A percentile compares a stretch with the other conserved stretches of the same genome.
phyloP scores from a whole-genome alignment of 2,329 filamentous ascomycete genomes.

The Davidsoniella virescens region DNA sequence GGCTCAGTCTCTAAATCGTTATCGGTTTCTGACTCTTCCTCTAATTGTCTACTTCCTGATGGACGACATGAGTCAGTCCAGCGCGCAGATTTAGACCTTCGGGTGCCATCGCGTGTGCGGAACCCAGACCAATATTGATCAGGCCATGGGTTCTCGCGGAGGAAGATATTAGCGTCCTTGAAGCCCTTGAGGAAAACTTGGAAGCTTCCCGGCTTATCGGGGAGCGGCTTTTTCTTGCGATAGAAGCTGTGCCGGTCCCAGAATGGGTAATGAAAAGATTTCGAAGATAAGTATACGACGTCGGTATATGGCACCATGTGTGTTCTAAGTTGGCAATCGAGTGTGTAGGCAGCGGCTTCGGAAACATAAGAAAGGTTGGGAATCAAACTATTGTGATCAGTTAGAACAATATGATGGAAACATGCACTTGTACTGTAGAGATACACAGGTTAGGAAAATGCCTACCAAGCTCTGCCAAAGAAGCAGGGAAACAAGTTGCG shows the following conservation, averaged over 20 bases:
- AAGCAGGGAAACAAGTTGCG: conserved; percentile 94
- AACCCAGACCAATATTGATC: conserved; percentile 66
- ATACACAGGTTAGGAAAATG: conserved; percentile 12
- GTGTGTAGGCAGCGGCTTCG: conserved; percentile 89
- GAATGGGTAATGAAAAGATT: conserved; percentile 95
- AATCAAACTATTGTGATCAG: conserved; percentile 45
- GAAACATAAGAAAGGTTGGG: conserved; percentile 96
- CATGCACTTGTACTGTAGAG: conserved; percentile 13
- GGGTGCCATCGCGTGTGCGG: conserved; percentile 43
- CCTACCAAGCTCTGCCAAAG: conserved; percentile 76
- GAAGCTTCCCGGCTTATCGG: conserved; percentile 85
- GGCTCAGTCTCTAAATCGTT: conserved; percentile 24
- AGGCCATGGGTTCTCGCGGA: conserved; percentile 92
- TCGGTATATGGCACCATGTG: conserved; percentile 93
- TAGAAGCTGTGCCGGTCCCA: conserved; percentile 86
- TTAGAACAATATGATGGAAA: neutral
- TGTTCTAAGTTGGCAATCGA: conserved; percentile 78
- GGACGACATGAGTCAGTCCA: conserved; percentile 79
- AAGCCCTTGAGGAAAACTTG: conserved; percentile 95
- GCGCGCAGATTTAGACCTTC: conserved; percentile 44
- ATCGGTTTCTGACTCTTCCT: conserved; percentile 32
- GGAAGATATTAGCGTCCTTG: conserved; percentile 90
- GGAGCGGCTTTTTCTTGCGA: conserved; percentile 70
- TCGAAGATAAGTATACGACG: conserved; percentile 84
- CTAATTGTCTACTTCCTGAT: conserved; percentile 23